These are phyloP conservation scores for Tolypocladium ophioglossoides DNA, from an alignment of 2,329 filamentous ascomycete genomes.

Conservation along the genomic window DNA sequence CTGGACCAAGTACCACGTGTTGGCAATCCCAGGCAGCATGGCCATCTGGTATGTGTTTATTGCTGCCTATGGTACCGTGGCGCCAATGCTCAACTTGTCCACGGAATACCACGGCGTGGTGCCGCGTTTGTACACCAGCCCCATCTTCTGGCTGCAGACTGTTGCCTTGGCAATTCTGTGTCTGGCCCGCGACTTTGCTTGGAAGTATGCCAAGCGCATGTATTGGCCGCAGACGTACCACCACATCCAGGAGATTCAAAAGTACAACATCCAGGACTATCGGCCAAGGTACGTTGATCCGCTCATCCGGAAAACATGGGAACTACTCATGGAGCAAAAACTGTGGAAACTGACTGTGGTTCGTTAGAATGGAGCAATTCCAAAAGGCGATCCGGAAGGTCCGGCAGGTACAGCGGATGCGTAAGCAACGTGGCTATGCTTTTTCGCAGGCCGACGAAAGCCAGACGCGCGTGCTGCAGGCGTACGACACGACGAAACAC, in stretches of 20 bases:
- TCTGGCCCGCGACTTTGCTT: slow-evolving; percentile 78
- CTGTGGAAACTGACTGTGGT: background rate
- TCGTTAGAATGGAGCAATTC: slow-evolving; percentile 88
- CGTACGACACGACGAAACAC: slow-evolving; percentile 91
- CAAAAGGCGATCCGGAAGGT: slow-evolving; percentile 99
- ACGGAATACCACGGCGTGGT: slow-evolving; percentile 79
- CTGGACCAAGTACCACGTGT: slow-evolving; percentile 96
- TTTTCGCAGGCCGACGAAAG: slow-evolving; percentile 97
- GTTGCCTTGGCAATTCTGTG: slow-evolving; percentile 71
- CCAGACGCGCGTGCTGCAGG: slow-evolving; percentile 88
- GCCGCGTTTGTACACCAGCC: slow-evolving; percentile 67
- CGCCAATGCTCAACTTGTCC: slow-evolving; percentile 72
- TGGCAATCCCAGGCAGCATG: slow-evolving; percentile 91
- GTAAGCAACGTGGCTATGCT: slow-evolving; percentile 95
- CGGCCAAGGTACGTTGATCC: slow-evolving; percentile 61
- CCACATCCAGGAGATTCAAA: slow-evolving; percentile 98
- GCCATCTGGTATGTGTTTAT: slow-evolving; percentile 85
- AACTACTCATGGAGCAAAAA: background rate
- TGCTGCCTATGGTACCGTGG: slow-evolving; percentile 76
- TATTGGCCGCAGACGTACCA: slow-evolving; percentile 94
- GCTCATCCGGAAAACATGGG: background rate
- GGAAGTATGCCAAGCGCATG: slow-evolving; percentile 98
- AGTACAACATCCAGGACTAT: slow-evolving; percentile 99
- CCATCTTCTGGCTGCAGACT: slow-evolving; percentile 87
- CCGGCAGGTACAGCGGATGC: slow-evolving; percentile 95